These are phyloP conservation scores for Mycosphaerella arachidis DNA, from an alignment of 2,329 filamentous ascomycete species.

Conservation along the genomic window DNA sequence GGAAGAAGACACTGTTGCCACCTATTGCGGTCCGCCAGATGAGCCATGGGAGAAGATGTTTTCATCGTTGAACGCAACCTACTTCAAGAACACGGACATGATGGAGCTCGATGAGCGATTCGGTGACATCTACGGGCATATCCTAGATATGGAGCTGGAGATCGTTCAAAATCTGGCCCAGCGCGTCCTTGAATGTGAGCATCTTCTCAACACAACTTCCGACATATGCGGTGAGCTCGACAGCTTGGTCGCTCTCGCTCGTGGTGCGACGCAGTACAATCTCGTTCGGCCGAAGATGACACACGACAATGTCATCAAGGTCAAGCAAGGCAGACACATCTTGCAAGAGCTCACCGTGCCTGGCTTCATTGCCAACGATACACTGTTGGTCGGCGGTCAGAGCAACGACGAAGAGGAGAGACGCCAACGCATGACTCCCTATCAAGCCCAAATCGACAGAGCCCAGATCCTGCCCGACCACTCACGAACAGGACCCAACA, in stretches of 20 bases:
- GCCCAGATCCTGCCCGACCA: not conserved
- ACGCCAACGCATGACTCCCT: not conserved
- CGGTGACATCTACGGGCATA: slow-evolving; percentile 79
- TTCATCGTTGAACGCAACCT: slow-evolving; percentile 60
- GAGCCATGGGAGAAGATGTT: slow-evolving; percentile 77
- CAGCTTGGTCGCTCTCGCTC: slow-evolving; percentile 72
- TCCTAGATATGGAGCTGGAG: slow-evolving; percentile 85
- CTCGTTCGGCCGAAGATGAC: slow-evolving; percentile 68
- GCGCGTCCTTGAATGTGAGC: slow-evolving; percentile 64
- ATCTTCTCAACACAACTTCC: slow-evolving; percentile 63
- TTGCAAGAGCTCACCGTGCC: slow-evolving; percentile 80
- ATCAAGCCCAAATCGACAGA: slow-evolving; percentile 1
- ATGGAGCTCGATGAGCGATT: slow-evolving; percentile 72
- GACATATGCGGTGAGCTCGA: slow-evolving; percentile 84
- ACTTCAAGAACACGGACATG: slow-evolving; percentile 85
- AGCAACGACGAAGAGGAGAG: slow-evolving; percentile 24
- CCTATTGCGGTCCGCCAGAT: slow-evolving; percentile 55
- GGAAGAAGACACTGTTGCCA: slow-evolving; percentile 54
- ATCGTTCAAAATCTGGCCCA: slow-evolving; percentile 75
- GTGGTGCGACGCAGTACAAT: slow-evolving; percentile 70
- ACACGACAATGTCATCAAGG: slow-evolving; percentile 63
- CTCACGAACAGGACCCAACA: slow-evolving; percentile 50
- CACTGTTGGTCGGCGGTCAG: slow-evolving; percentile 60
- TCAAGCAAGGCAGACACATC: slow-evolving; percentile 76
- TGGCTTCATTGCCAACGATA: slow-evolving; percentile 79